A percentile compares a stretch with the other conserved stretches of the same genome.
Conservation (phyloP, 768 basidiomycete species). For the Leucosporidium creatinivorum region DNA sequence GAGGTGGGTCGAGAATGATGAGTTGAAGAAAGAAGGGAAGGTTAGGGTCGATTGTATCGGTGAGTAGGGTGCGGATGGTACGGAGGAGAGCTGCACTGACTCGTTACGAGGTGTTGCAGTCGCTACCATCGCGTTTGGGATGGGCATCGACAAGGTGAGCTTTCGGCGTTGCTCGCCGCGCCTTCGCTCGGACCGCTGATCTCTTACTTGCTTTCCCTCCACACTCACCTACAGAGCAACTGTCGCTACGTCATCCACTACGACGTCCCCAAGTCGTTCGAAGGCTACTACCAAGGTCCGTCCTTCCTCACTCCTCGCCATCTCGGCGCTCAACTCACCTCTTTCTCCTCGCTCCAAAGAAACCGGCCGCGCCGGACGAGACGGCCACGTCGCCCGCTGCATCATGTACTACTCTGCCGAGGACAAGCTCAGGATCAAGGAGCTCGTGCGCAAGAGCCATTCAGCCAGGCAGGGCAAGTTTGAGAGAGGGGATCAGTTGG, state of each 20-base stretch:
- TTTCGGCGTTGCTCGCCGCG: background rate
- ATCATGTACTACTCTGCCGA: constrained; percentile 74
- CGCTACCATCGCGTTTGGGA: constrained; percentile 75
- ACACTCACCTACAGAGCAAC: constrained; percentile 46
- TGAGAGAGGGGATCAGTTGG: constrained; percentile 42
- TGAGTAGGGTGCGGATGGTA: background rate
- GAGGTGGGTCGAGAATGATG: constrained; percentile 51
- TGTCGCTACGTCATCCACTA: constrained; percentile 72
- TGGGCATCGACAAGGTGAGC: constrained; percentile 72
- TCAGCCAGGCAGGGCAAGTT: constrained; percentile 45
- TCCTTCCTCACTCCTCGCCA: constrained; percentile 41
- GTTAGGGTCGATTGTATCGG: constrained; percentile 14
- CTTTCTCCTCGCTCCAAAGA: background rate
- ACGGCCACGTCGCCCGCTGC: constrained; percentile 69
- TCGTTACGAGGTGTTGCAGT: background rate
- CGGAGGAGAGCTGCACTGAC: background rate
- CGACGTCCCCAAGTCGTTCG: constrained; percentile 73
- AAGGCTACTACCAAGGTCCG: constrained; percentile 83
- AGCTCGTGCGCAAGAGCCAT: constrained; percentile 49
- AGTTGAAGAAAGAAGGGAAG: constrained; percentile 52
- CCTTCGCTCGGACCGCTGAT: background rate
- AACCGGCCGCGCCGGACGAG: constrained; percentile 68
- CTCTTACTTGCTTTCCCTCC: too few species aligned
- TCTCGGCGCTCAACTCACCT: constrained; percentile 42
- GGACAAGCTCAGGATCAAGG: constrained; percentile 39